Conservation (phyloP, 345 rosid genomes). For the Raphanus sativus region DNA sequence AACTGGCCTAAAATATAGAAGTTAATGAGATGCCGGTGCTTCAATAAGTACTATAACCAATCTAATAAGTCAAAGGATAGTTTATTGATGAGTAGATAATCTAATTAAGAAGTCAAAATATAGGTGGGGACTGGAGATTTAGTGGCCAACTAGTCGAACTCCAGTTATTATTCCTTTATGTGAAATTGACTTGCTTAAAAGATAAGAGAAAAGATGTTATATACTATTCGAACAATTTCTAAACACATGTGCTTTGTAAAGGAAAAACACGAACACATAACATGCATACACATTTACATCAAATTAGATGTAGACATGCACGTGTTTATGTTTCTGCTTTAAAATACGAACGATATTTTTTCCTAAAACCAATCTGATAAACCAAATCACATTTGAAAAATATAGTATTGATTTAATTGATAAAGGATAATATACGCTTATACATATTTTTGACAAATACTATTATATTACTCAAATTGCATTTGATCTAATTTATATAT, state of each 20-base stretch:
- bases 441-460: no score
- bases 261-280: background rate
- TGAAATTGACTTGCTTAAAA: conserved; percentile 17
- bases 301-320: background rate
- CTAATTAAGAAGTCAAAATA: background rate
- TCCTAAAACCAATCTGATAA: background rate
- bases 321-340: background rate
- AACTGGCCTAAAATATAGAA: background rate
- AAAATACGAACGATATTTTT: background rate
- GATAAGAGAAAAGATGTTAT: background rate
- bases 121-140: background rate
- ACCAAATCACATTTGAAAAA: background rate
- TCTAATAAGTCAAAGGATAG: background rate
- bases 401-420: background rate
- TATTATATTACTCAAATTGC: no score
- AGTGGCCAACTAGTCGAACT: conserved; percentile 21
- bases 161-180: background rate
- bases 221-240: background rate
- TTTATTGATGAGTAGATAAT: background rate
- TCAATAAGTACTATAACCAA: background rate
- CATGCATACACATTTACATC: conserved; percentile 1
- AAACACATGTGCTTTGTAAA: conserved; percentile 2
- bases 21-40: background rate
- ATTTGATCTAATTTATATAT: no score
- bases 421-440: background rate